Evolutionary conservation across 1,139 yeast species (phyloP), one percentile per base, ranked within the genome.

Genomic region (Suhomyces bokatorum): DNA sequence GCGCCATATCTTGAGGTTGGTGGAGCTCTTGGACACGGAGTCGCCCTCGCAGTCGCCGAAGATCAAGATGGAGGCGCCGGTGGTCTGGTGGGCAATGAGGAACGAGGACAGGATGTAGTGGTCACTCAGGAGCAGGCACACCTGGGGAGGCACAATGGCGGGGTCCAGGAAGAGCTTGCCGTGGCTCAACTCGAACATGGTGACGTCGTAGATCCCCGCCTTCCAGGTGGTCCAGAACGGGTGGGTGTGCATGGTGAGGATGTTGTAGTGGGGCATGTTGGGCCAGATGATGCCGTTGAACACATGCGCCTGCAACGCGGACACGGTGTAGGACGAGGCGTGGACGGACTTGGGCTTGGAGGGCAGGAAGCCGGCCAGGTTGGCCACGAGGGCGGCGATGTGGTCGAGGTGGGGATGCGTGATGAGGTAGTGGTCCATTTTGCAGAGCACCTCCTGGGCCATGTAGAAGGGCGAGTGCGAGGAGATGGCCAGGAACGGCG

Each of bases 351-450:
- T 78, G 30, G 64, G 54, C 28, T 54, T 51, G 30, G 52, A 45
- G 4, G 57, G 43, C 1, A 59, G 40, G 45, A 81, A 78, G 8
- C 79, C 74, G 0, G 96, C 88, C 5, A 91, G 80, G 58, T 89
- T 89, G 42, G 89, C 66, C 2, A 85, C 80, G 42, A 89, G 60
- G 1, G 86, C 88, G 5, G 78, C 64, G 15, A 88, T 73, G 60
- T 90, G 97, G 62, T 90, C 97, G 43, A 89, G 61, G 63, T 90
- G 97, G 0, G 95, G 81, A 64, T 90, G 97, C 1, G 97, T 81
- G 32, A 90, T 75, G 41, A 87, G 73, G 48, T 79, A 80, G 28
- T 75, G 69, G 20, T 62, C 50, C 14, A 77, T 52, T n/a, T 64
- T 56, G 17, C 69, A 60, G 47, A 72, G 66, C 6, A 82, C 60